A percentile compares a stretch with the other conserved stretches of the same genome.
phyloP scores from a whole-genome alignment of 306 rosid genomes.

The Lathyrus tuberosus region DNA sequence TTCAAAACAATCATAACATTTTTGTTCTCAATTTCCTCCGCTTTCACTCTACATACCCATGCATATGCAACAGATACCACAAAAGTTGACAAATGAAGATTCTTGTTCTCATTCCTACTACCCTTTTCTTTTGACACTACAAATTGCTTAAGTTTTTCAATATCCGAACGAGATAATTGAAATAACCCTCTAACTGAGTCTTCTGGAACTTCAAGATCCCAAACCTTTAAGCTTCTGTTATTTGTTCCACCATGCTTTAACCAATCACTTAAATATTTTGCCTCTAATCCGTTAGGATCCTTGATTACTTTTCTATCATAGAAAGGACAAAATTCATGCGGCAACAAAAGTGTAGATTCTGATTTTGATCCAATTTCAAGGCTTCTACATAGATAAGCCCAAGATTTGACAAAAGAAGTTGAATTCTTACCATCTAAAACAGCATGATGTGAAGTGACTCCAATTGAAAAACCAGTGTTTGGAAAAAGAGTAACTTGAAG shows the following conservation, averaged over 20 bases:
- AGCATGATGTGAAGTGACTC: constrained; percentile 50
- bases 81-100: constrained; percentile 46
- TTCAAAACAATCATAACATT: not conserved
- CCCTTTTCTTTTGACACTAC: constrained; percentile 20
- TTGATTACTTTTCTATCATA: constrained; percentile 43
- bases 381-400: constrained; percentile 55
- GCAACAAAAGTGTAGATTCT: not conserved
- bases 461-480: constrained; percentile 50
- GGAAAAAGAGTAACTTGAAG: constrained; percentile 54
- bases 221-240: constrained; percentile 50
- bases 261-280: constrained; percentile 42
- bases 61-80: constrained; percentile 41
- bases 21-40: constrained; percentile 25
- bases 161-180: constrained; percentile 26
- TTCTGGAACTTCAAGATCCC: constrained; percentile 40
- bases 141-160: constrained; percentile 37
- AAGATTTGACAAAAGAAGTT: constrained; percentile 53
- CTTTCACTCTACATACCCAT: constrained; percentile 40
- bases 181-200: constrained; percentile 42
- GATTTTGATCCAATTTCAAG: not conserved
- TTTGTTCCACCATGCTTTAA: constrained; percentile 44
- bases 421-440: constrained; percentile 47
- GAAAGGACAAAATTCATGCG: constrained; percentile 39
- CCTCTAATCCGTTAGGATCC: constrained; percentile 38
- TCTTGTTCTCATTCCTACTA: not conserved